Evolutionary conservation across 306 rosid species (phyloP), one percentile per base, ranked within the genome.

Genomic region (Sophora flavescens): DNA sequence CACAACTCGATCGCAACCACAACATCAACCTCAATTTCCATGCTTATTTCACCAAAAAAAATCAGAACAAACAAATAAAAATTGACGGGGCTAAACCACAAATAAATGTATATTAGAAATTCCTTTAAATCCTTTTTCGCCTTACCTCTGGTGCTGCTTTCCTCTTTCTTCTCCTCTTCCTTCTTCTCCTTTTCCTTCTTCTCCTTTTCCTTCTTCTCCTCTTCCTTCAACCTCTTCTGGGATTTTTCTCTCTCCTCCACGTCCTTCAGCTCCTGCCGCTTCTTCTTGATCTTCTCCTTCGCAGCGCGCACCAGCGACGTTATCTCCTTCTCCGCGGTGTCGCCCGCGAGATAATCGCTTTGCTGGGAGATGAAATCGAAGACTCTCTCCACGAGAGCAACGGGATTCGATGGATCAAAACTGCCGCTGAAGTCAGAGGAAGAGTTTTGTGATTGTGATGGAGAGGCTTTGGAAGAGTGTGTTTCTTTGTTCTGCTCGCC

Each of bases 351-450:
- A 18, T 84, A 93, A 26, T 91, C 90, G 79, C 89, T 88, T 80
- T 91, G 88, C 26, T 79, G 85, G 81, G 88, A 82, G 86, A 93
- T 76, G 85, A 91, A 91, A 2, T 93, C 91, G 61, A 93, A 78
- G 3, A 74, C 90, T 54, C 54, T 78, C 81, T 91, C 82, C 7
- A 93, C 68, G 72, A 91, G 88, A 44, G 80, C 87, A 5, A 80
- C 52, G 4, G 98, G 91, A 3, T 83, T 89, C 8, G 89, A 84
- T 8, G 85, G 90, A 72, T 93, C 96, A n/a, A 93, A 82, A 15
- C 28, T 71, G 6, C 92, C 89, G 2, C 30, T 84, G 52, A 93
- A 91, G n/a, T 87, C 44, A 41, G 88, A 76, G 0, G 89, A 78
- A 74, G 79, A 33, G 0, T 72, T 39, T 0, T 86, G 42, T 1